Evolutionary conservation across 208 protist species (phyloP), one percentile per base, ranked within the genome.

Genomic region (Lotmaria passim): DNA sequence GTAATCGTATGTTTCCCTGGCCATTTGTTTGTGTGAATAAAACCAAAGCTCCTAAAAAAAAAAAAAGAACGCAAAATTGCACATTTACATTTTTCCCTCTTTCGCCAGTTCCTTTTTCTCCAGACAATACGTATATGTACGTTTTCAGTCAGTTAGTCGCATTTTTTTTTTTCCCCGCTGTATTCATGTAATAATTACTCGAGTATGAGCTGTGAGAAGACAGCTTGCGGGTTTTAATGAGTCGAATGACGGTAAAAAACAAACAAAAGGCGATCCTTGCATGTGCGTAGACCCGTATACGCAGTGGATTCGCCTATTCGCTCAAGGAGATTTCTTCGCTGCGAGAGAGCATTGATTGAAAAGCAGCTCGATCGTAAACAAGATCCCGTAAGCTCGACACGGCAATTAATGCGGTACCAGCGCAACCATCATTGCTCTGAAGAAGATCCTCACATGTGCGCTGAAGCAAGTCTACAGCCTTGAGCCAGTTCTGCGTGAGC

Each of bases 341-440:
- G 28, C 52, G 62, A 8, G 68, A 63, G 24, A 69, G 59, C 80
- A 90, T 87, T 11, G 51, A 26, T 36, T 77, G 51, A 33, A 87
- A 65, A 66, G 83, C 80, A 30, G 66, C 46, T 52, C 76, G 73
- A 38, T 82, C 78, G 31, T 57, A 73, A 3, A 90, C 73, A 21
- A 93, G 59, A 57, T 93, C 87, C 43, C 73, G 76, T 44, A 93
- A 30, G 21, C 74, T 73, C 5, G 80, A 69, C 26, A 93, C 69
- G 21, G 83, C 80, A 48, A 88, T 58, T 19, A 75, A 41, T n/a
- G 82, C 81, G 30, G 84, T 71, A 15, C 39, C 39, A 33, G 43
- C 33, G 55, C 73, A 78, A 19, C 60, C 26, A 47, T 87, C 82
- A 19, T 70, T 56, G 38, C 74, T 87, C 56, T 59, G 63, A 23